phyloP scores from a whole-genome alignment of 768 basidiomycete species.

The Paxillus ammoniavirescens region DNA sequence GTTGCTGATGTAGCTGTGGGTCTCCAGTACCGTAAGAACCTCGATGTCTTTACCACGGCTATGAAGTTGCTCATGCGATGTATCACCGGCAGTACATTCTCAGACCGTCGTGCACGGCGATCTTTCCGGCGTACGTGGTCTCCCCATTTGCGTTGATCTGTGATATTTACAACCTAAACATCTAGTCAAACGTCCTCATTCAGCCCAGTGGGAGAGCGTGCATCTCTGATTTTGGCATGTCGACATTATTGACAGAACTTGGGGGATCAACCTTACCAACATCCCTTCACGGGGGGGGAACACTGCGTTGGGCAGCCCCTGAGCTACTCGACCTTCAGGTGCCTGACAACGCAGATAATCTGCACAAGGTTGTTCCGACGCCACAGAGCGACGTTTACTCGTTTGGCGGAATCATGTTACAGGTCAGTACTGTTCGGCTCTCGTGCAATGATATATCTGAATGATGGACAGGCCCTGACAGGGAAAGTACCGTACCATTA shows the following conservation, averaged over 20 bases:
- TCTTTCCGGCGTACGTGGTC: constrained; percentile 24
- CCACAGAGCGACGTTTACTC: no score
- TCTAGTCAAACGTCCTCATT: constrained; percentile 46
- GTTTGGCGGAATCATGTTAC: no score
- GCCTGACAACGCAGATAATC: no score
- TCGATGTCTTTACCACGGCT: background rate
- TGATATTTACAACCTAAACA: background rate
- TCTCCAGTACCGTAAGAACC: constrained; percentile 22
- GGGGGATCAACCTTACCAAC: constrained; percentile 15
- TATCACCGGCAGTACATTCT: constrained; percentile 16
- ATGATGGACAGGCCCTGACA: no score
- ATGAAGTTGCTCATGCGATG: background rate
- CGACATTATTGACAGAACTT: constrained; percentile 36
- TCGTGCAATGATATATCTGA: no score
- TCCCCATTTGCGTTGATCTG: background rate
- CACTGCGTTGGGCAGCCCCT: no score
- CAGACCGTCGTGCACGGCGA: constrained; percentile 24
- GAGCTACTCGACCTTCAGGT: no score
- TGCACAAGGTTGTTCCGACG: no score
- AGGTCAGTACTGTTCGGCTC: no score
- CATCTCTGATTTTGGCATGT: constrained; percentile 48
- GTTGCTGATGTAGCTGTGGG: constrained; percentile 26
- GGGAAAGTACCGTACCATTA: no score
- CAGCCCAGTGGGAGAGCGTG: constrained; percentile 40
- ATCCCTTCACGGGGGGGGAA: no score